These are phyloP conservation scores for Mycena citricolor DNA, from an alignment of 1,284 basidiomycete species.

Conservation along the genomic window DNA sequence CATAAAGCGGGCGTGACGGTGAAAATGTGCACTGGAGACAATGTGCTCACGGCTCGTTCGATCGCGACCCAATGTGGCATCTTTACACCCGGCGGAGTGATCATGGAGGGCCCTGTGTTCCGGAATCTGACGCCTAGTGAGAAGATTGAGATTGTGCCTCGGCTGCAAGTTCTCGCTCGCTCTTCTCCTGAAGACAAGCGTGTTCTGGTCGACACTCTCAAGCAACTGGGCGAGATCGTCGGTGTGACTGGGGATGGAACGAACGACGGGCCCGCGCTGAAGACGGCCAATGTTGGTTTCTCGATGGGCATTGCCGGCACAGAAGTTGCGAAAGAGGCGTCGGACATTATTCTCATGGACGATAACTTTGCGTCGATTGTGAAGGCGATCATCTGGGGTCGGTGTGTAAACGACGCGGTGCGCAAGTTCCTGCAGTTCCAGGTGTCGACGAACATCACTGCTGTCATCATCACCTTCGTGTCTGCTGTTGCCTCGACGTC, in stretches of 20 bases:
- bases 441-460: conserved; percentile 94
- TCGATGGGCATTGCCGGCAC: conserved; percentile 99
- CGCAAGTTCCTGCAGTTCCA: conserved; percentile 99
- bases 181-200: conserved; percentile 98
- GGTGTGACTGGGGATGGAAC: conserved; percentile 98
- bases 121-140: conserved; percentile 56
- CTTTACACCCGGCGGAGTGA: conserved; percentile 87
- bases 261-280: conserved; percentile 96
- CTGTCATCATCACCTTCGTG: conserved; percentile 92
- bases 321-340: conserved; percentile 98
- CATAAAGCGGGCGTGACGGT: conserved; percentile 89
- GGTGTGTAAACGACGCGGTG: conserved; percentile 96
- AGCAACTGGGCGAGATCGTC: conserved; percentile 88
- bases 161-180: conserved; percentile 84
- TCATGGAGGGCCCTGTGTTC: conserved; percentile 94
- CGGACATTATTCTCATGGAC: conserved; percentile 98
- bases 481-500: conserved; percentile 79
- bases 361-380: conserved; percentile 98
- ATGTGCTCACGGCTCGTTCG: conserved; percentile 89
- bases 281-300: conserved; percentile 92
- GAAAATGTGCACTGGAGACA: conserved; percentile 99
- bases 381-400: conserved; percentile 98
- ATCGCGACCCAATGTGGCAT: conserved; percentile 97
- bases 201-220: conserved; percentile 86
- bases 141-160: conserved; percentile 64